Evolutionary conservation across 2,329 filamentous ascomycete species (phyloP).

Genomic region (Aureobasidium pullulans): DNA sequence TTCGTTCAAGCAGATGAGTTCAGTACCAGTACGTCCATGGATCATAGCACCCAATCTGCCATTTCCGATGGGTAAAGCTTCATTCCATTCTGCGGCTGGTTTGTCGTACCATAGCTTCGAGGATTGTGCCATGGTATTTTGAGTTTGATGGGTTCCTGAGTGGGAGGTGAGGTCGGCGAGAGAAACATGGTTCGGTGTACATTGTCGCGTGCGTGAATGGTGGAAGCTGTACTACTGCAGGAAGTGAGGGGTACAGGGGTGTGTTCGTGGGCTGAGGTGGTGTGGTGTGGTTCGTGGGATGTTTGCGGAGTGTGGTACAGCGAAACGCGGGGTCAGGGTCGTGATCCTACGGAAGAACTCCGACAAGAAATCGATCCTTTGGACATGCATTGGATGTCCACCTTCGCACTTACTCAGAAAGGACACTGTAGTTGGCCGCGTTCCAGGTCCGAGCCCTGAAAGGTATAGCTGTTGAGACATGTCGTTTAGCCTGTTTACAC

Average conservation of each 20-base stretch:
- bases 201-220: background rate
- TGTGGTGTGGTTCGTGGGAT: background rate
- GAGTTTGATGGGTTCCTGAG: background rate
- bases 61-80: slow-evolving; percentile 43
- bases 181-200: background rate
- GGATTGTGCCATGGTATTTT: background rate
- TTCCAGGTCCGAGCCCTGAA: background rate
- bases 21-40: slow-evolving; percentile 37
- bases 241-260: background rate
- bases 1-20: slow-evolving; percentile 42
- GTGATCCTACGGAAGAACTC: background rate
- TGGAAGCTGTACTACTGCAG: background rate
- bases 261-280: background rate
- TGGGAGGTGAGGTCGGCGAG: too few relatives aligned
- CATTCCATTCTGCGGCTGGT: slow-evolving; percentile 27
- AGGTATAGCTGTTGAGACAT: background rate
- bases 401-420: too few relatives aligned
- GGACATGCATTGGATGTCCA: too few relatives aligned
- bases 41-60: slow-evolving; percentile 42
- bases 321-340: background rate
- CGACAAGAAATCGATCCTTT: background rate
- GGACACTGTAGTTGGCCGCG: background rate
- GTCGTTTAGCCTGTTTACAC: background rate
- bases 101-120: slow-evolving; percentile 23
- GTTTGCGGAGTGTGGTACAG: background rate